phyloP scores from a whole-genome alignment of 805 yeast species.

The Deakozyma indianensis region DNA sequence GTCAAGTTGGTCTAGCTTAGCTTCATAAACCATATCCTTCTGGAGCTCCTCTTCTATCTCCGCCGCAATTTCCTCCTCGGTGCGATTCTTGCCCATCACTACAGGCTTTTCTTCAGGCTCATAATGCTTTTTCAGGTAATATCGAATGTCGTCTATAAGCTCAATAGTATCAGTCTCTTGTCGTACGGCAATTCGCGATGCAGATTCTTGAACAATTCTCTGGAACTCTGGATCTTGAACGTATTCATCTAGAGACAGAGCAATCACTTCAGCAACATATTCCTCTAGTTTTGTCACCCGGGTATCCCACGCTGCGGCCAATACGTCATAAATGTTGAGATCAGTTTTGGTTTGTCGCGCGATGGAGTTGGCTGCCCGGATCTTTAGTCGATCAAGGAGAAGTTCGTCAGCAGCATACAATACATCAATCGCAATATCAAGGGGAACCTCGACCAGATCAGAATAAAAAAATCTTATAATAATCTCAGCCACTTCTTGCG shows the following conservation, averaged over 20 bases:
- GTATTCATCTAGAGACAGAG: slow-evolving; percentile 31
- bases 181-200: slow-evolving; percentile 41
- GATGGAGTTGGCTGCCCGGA: slow-evolving; percentile 42
- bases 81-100: slow-evolving; percentile 9
- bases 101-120: slow-evolving; percentile 14
- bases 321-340: slow-evolving; percentile 36
- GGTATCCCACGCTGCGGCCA: slow-evolving; percentile 56
- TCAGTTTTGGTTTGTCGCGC: slow-evolving; percentile 13
- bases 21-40: background rate
- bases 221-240: slow-evolving; percentile 25
- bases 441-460: slow-evolving; percentile 38
- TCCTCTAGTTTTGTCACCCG: slow-evolving; percentile 51
- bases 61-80: background rate
- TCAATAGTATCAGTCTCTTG: slow-evolving; percentile 73
- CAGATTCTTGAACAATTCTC: slow-evolving; percentile 30
- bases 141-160: slow-evolving; percentile 62
- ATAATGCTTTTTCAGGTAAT: slow-evolving; percentile 33
- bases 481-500: slow-evolving; percentile 31
- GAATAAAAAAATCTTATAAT: slow-evolving; percentile 43
- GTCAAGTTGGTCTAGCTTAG: background rate
- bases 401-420: slow-evolving; percentile 42
- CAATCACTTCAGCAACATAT: slow-evolving; percentile 43
- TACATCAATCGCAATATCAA: slow-evolving; percentile 38
- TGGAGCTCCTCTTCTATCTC: background rate
- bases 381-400: slow-evolving; percentile 43